phyloP scores from a whole-genome alignment of 352 stramenopile genomes.

The Pythium insidiosum region DNA sequence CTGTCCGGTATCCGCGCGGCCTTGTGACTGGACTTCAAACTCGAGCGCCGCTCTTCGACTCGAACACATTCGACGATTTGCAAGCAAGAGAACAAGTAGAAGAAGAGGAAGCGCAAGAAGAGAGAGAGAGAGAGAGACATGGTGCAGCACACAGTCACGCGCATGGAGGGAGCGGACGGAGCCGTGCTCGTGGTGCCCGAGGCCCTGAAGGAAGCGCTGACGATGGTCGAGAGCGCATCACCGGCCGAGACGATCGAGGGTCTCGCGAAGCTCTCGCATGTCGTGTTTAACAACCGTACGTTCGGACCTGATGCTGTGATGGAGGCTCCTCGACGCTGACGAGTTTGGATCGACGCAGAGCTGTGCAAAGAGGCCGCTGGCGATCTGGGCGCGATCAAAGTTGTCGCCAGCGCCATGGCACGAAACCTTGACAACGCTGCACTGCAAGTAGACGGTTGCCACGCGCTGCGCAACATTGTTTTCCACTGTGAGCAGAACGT shows the following conservation, averaged over 20 bases:
- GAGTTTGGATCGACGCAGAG: conserved; percentile 17
- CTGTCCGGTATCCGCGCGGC: too few relatives aligned
- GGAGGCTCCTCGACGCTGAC: not conserved
- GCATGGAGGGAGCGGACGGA: conserved; percentile 35
- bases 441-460: conserved; percentile 63
- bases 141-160: conserved; percentile 38
- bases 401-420: conserved; percentile 57
- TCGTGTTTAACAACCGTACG: conserved; percentile 75
- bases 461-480: conserved; percentile 63
- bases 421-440: conserved; percentile 54
- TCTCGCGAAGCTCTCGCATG: conserved; percentile 62
- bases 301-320: conserved; percentile 1
- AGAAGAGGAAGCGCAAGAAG: not conserved
- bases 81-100: not conserved
- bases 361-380: conserved; percentile 61
- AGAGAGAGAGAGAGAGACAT: too few relatives aligned
- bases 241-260: conserved; percentile 46
- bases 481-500: conserved; percentile 71
- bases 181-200: conserved; percentile 23
- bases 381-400: conserved; percentile 36
- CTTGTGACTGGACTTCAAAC: not conserved
- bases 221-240: conserved; percentile 46
- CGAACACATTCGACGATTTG: conserved; percentile 1
- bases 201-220: conserved; percentile 50
- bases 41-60: conserved; percentile 1